These are phyloP conservation scores for Epichloe aotearoae DNA, from an alignment of 2,329 filamentous ascomycete genomes.

Conservation along the genomic window DNA sequence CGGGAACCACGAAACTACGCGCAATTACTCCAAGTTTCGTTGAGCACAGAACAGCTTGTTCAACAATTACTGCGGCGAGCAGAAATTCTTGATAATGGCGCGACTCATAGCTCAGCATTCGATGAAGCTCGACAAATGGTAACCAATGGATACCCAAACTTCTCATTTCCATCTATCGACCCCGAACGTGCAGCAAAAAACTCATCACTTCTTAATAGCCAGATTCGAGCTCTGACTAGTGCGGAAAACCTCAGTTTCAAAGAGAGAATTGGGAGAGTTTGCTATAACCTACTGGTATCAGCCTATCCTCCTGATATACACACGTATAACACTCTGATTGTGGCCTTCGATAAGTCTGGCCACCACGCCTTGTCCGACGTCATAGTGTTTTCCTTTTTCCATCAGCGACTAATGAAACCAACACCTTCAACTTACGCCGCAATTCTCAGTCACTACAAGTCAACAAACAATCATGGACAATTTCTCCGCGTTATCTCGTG, in stretches of 20 bases:
- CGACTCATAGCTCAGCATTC: conserved; percentile 14
- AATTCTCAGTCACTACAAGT: conserved; percentile 37
- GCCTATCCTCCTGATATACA: conserved; percentile 48
- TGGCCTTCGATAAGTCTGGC: conserved; percentile 44
- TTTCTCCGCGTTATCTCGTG: conserved; percentile 33
- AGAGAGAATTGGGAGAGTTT: conserved; percentile 29
- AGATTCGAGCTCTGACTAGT: conserved; percentile 17
- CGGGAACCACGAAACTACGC: conserved; percentile 12
- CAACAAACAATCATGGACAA: conserved; percentile 24
- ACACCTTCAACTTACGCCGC: conserved; percentile 36
- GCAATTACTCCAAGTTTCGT: conserved; percentile 17
- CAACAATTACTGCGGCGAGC: conserved; percentile 18
- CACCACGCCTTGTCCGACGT: conserved; percentile 36
- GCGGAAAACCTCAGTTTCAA: conserved; percentile 14
- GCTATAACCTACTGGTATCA: conserved; percentile 54
- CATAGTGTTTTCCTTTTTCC: conserved; percentile 39
- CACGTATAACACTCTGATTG: conserved; percentile 58
- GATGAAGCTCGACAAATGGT: conserved; percentile 16
- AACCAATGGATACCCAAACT: conserved; percentile 8
- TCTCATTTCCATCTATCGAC: conserved; percentile 17
- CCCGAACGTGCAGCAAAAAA: conserved; percentile 13
- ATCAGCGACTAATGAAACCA: conserved; percentile 29
- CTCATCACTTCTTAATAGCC: conserved; percentile 16
- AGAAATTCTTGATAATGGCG: conserved; percentile 10
- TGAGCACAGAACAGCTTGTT: conserved; percentile 16